A percentile compares a stretch with the other conserved stretches of the same genome.
Conservation (phyloP, 2,329 filamentous ascomycete species). For the Botrytis paeoniae region DNA sequence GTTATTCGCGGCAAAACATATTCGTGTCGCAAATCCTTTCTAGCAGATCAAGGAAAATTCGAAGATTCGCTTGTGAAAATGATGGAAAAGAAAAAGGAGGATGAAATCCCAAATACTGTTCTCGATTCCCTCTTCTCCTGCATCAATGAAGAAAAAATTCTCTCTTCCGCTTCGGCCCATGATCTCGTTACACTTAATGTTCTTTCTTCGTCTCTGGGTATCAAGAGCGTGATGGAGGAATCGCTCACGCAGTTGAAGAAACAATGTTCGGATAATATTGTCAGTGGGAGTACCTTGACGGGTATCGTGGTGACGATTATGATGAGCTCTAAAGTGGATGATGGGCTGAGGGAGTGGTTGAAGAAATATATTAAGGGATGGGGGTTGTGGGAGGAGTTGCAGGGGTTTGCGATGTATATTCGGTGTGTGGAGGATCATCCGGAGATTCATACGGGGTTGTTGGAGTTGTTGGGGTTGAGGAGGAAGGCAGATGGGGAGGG, state of each 20-base stretch:
- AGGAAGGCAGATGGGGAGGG: conserved; percentile 17
- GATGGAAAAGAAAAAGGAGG: conserved; percentile 31
- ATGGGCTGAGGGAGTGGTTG: conserved; percentile 29
- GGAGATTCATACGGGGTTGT: conserved; percentile 21
- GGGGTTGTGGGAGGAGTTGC: neutral
- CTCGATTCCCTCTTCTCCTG: conserved; percentile 30
- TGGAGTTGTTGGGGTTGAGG: conserved; percentile 24
- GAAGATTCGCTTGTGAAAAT: conserved; percentile 31
- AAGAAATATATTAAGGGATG: conserved; percentile 22
- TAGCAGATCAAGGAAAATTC: conserved; percentile 31
- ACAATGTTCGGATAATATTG: conserved; percentile 9
- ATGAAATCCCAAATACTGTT: conserved; percentile 28
- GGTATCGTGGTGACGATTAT: conserved; percentile 26
- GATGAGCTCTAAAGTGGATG: conserved; percentile 29
- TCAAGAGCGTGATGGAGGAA: conserved; percentile 27
- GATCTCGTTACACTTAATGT: conserved; percentile 34
- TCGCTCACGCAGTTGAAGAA: conserved; percentile 26
- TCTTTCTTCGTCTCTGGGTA: conserved; percentile 25
- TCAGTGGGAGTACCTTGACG: conserved; percentile 12
- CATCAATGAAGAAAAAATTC: conserved; percentile 31
- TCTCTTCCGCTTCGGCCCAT: conserved; percentile 21
- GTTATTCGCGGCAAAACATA: conserved; percentile 30
- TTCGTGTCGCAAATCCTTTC: conserved; percentile 29
- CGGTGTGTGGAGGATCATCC: conserved; percentile 18
- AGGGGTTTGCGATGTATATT: neutral